Conservation (phyloP, 192 early-diverging fungal species). For the Phlyctochytrium planicorne region DNA sequence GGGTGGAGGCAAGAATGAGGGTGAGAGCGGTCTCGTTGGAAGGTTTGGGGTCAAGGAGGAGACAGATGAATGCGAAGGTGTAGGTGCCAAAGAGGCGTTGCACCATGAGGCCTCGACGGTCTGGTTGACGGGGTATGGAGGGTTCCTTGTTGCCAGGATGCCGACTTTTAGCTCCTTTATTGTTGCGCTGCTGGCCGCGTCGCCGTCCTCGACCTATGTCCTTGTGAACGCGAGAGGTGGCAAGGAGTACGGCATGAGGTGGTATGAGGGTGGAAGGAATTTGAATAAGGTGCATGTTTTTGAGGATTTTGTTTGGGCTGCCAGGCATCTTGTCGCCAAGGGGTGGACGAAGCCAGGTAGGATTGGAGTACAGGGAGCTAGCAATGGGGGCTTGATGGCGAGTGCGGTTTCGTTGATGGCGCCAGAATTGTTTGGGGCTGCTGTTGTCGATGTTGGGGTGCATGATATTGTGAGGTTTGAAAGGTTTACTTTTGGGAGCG, state of each 20-base stretch:
- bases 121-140: conserved; percentile 19
- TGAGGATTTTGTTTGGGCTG: background rate
- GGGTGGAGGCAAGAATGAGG: background rate
- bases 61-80: background rate
- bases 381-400: conserved; percentile 10
- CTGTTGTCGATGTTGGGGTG: conserved; percentile 5
- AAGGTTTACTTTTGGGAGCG: conserved; percentile 2
- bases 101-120: background rate
- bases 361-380: conserved; percentile 5
- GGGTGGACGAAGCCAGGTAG: conserved; percentile 7
- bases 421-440: background rate
- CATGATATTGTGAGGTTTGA: conserved; percentile 6
- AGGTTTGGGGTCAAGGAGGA: background rate
- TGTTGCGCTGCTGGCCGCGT: background rate
- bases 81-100: background rate
- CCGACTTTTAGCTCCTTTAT: conserved; percentile 14
- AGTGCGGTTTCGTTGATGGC: background rate
- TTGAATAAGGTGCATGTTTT: conserved; percentile 9
- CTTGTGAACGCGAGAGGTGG: conserved; percentile 3
- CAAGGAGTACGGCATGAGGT: conserved; percentile 6
- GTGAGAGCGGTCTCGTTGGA: background rate
- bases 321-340: background rate
- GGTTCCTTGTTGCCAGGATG: conserved; percentile 10
- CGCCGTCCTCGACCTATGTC: background rate
- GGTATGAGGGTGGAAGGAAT: conserved; percentile 12